A percentile compares a stretch with the other conserved stretches of the same genome.
These are phyloP conservation scores for Cunninghamia lanceolata DNA, from an alignment of 75 land plant genomes.

Conservation along the genomic window DNA sequence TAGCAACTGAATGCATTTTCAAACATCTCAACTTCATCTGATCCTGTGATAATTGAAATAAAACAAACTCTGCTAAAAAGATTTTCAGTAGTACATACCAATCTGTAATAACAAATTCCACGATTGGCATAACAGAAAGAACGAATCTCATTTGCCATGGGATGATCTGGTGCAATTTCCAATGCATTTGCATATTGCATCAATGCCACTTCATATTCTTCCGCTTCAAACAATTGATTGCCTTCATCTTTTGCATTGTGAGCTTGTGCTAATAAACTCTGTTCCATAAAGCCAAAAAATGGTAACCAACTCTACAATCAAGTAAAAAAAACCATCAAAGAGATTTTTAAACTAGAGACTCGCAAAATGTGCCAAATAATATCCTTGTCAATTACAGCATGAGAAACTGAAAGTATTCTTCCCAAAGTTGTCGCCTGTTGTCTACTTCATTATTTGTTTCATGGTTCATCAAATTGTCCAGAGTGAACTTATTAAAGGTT, in stretches of 20 bases:
- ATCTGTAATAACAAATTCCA: slow-evolving; percentile 55
- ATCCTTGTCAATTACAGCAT: no score
- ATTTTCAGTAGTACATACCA: slow-evolving; percentile 40
- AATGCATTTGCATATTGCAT: no score
- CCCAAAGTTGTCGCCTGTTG: no score
- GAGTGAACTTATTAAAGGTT: no score
- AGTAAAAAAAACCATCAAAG: not conserved
- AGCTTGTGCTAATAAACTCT: slow-evolving; percentile 63
- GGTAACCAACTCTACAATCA: not conserved
- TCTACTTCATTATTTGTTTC: no score
- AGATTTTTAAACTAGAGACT: not conserved
- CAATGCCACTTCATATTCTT: slow-evolving; percentile 69
- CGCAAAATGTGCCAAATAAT: not conserved
- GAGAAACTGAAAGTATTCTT: no score
- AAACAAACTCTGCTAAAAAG: not conserved
- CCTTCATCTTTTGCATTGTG: slow-evolving; percentile 73
- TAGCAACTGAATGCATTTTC: not conserved
- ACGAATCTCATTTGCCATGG: slow-evolving; percentile 44
- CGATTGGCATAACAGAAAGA: slow-evolving; percentile 75
- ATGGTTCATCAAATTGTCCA: no score
- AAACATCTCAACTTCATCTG: not conserved
- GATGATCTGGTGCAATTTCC: slow-evolving; percentile 48
- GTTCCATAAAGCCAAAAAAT: slow-evolving; percentile 4
- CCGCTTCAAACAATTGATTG: slow-evolving; percentile 56
- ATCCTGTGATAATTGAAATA: not conserved